A percentile compares a stretch with the other conserved stretches of the same genome.
Evolutionary conservation across 106 monocot genomes (phyloP).

Genomic region (Dioscorea alata): DNA sequence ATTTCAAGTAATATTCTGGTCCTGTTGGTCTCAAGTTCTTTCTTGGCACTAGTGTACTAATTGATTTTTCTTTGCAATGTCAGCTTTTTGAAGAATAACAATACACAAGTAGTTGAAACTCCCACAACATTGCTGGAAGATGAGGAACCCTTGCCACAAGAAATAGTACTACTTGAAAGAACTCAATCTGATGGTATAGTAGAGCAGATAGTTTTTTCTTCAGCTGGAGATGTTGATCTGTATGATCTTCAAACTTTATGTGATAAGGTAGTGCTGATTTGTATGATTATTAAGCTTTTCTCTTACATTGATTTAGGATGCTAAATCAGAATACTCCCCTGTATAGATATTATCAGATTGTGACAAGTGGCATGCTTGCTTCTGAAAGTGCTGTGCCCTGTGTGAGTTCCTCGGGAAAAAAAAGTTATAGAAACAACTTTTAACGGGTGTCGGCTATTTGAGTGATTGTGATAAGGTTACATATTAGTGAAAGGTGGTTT

Average conservation of each 20-base stretch:
- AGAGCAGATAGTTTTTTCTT: slow-evolving; percentile 90
- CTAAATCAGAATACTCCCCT: too few relatives aligned
- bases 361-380: too few relatives aligned
- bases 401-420: too few relatives aligned
- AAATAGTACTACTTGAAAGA: slow-evolving; percentile 67
- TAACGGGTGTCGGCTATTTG: too few relatives aligned
- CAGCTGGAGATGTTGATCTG: slow-evolving; percentile 89
- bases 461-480: too few relatives aligned
- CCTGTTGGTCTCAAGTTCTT: too few relatives aligned
- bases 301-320: neutral
- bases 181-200: slow-evolving; percentile 68
- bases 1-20: too few relatives aligned
- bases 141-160: slow-evolving; percentile 55
- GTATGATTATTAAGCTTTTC: neutral
- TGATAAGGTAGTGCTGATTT: slow-evolving; percentile 59
- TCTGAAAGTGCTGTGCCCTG: too few relatives aligned
- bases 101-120: slow-evolving; percentile 58
- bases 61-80: neutral
- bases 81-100: slow-evolving; percentile 78
- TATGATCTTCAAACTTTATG: slow-evolving; percentile 91
- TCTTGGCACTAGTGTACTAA: neutral
- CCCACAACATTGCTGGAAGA: slow-evolving; percentile 38
- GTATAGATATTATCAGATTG: too few relatives aligned
- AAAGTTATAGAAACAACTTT: too few relatives aligned
- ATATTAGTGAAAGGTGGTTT: too few relatives aligned